Evolutionary conservation across 108 stramenopile genomes (phyloP).

Genomic region (Skeletonema costatum): DNA sequence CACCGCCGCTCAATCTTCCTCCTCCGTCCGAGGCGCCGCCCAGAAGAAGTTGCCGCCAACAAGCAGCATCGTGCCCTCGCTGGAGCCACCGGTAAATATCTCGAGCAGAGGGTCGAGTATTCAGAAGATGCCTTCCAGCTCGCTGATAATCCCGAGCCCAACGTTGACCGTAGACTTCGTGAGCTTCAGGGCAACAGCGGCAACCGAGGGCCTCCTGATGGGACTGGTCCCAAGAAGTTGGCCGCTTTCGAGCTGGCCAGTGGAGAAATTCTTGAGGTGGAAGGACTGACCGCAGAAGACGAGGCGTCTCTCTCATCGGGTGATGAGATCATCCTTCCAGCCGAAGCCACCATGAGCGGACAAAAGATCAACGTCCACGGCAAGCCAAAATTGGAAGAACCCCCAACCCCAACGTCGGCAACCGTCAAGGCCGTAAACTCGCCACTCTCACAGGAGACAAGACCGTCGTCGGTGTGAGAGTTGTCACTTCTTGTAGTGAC

Average conservation of each 20-base stretch:
- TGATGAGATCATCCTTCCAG: too few species aligned
- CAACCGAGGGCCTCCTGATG: background rate
- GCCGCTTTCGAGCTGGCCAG: background rate
- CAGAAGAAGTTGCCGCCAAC: background rate
- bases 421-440: background rate
- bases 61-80: background rate
- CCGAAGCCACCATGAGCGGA: background rate
- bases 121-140: background rate
- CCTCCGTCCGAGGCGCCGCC: background rate
- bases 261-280: background rate
- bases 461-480: slow-evolving; percentile 11
- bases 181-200: background rate
- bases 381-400: background rate
- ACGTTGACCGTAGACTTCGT: background rate
- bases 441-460: background rate
- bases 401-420: background rate
- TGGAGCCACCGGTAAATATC: background rate
- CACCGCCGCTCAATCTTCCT: background rate
- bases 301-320: too few species aligned
- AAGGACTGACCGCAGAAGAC: too few species aligned
- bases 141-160: background rate
- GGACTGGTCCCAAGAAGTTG: background rate
- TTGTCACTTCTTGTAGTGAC: slow-evolving; percentile 3
- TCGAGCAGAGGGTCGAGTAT: background rate
- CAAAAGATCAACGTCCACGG: background rate